Percentiles rank a stretch among this genome's conserved stretches.
phyloP scores from a whole-genome alignment of 352 stramenopile species.

The Phytophthora crassamura region DNA sequence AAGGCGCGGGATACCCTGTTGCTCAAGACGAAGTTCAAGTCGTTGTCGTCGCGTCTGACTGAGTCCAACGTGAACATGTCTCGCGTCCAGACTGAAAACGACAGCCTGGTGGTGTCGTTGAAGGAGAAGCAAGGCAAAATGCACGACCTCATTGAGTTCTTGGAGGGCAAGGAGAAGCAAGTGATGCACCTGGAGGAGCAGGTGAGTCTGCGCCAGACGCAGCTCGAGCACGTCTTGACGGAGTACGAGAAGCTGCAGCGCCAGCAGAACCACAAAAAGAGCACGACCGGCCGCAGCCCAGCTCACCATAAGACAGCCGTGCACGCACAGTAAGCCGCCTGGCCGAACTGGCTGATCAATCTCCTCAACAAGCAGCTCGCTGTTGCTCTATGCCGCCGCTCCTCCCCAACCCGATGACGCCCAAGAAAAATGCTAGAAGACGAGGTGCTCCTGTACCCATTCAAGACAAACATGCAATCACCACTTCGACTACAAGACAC shows the following conservation, averaged over 20 bases:
- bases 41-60: conserved; percentile 57
- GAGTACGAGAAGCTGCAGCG: conserved; percentile 39
- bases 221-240: conserved; percentile 58
- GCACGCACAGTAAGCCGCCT: conserved; percentile 21
- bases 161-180: conserved; percentile 75
- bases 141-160: conserved; percentile 55
- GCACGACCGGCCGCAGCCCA: background rate
- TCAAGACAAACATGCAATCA: conserved; percentile 32
- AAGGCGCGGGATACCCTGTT: conserved; percentile 64
- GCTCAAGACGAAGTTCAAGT: conserved; percentile 67
- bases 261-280: conserved; percentile 27
- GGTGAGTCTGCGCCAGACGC: conserved; percentile 54
- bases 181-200: conserved; percentile 71
- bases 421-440: conserved; percentile 45
- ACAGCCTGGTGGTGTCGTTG: conserved; percentile 50
- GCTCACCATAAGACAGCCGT: conserved; percentile 21
- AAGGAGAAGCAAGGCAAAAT: conserved; percentile 71
- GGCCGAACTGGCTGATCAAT: conserved; percentile 15
- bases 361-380: conserved; percentile 1
- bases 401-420: conserved; percentile 20
- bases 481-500: conserved; percentile 4
- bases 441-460: conserved; percentile 24
- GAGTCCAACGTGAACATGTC: conserved; percentile 52
- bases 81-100: conserved; percentile 66
- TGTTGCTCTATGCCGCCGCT: background rate